Percentiles rank a stretch among this genome's conserved stretches.
Conservation (phyloP, 352 stramenopile species). For the Pythium phragmitis region DNA sequence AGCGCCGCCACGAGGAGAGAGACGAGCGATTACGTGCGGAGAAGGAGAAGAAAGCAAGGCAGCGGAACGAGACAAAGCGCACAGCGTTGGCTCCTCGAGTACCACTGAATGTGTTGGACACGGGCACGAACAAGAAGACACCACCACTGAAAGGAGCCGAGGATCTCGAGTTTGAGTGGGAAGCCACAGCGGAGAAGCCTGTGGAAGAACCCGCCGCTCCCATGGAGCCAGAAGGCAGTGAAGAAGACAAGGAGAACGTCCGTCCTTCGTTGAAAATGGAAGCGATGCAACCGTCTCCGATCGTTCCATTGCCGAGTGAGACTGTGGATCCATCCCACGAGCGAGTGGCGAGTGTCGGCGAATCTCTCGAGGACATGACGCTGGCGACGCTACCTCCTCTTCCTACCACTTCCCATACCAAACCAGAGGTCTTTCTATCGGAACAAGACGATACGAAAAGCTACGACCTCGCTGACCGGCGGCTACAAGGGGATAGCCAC, state of each 20-base stretch:
- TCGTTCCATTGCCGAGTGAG: background rate
- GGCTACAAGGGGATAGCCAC: no score
- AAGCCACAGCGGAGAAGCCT: slow-evolving; percentile 3
- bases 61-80: background rate
- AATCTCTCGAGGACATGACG: slow-evolving; percentile 8
- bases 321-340: background rate
- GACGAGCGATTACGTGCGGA: slow-evolving; percentile 4
- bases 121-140: slow-evolving; percentile 19
- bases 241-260: slow-evolving; percentile 11
- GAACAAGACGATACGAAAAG: background rate
- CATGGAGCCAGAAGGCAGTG: background rate
- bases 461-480: background rate
- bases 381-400: background rate
- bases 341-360: slow-evolving; percentile 2
- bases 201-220: no score
- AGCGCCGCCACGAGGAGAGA: slow-evolving; percentile 10
- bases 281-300: background rate
- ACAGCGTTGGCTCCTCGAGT: background rate
- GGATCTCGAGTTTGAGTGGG: slow-evolving; percentile 19
- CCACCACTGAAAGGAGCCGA: slow-evolving; percentile 1
- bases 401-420: background rate
- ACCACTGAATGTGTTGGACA: background rate
- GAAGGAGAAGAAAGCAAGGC: slow-evolving; percentile 6
- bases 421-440: background rate
- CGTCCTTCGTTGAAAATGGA: background rate